Base-by-base conservation (phyloP, 2,329 filamentous ascomycete genomes). In the Fusarium citri region DNA sequence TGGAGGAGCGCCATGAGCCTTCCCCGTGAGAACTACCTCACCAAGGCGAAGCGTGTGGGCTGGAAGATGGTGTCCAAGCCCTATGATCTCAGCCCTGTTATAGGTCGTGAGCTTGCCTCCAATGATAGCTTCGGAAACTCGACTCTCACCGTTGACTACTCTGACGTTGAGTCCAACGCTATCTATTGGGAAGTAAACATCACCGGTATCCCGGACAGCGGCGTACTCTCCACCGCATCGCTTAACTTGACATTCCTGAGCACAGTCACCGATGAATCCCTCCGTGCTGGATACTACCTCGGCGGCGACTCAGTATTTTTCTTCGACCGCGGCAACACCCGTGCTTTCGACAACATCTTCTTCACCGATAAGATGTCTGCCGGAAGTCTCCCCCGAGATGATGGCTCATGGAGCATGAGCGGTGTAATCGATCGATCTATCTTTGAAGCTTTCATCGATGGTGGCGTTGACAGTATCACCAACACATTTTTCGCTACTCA, bases 151-250 rank as follows among this genome's bases (percentile, higher is more conserved):
- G 74, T 88, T 0, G 84, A 89, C 74, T 90, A 87, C 76, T 80
- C 83, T 3, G 48, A 59, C 6, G 55, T 72, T 8, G 45, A 66
- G 14, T 72, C 69, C 2, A 83, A 84, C 9, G 86, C 87, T 0
- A 71, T 90, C 5, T 87, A 86, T 72, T 84, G 89, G 71, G 84
- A 87, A 56, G 82, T 83, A 46, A 86, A 87, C 64, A 78, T 89
- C 41, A 85, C 84, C 12, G 79, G 76, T 1, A 68, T 78, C 9
- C 73, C 76, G 0, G 48, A 70, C 2, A 51, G 25, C 1, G 69
- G 69, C 4, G 47, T 76, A 0, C 22, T 69, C 0, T 45, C 70
- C 5, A 68, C 64, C 2, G 74, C 78, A 2, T 73, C 73, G 0
- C 43, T 80, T 30, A 77, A 78, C 43, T 78, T 80, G 28, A 76